phyloP scores from a whole-genome alignment of 495 filamentous ascomycete species.

The Friedmanniomyces simplex region DNA sequence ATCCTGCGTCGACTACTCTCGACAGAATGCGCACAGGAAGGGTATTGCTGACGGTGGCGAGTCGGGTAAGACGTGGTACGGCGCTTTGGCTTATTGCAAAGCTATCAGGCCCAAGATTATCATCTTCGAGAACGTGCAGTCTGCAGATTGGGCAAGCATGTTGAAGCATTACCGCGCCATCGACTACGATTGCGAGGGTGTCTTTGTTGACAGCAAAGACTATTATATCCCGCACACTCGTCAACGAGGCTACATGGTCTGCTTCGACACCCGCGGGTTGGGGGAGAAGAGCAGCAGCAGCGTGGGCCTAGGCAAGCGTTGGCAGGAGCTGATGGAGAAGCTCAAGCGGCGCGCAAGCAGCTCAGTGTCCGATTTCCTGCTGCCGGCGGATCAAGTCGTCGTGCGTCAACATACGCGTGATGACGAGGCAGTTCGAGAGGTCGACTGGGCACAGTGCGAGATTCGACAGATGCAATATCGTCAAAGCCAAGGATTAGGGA shows the following conservation, averaged over 20 bases:
- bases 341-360: conserved; percentile 52
- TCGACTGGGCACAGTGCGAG: conserved; percentile 50
- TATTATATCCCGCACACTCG: conserved; percentile 76
- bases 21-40: conserved; percentile 40
- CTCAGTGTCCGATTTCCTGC: conserved; percentile 52
- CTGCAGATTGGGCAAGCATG: conserved; percentile 54
- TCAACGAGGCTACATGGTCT: conserved; percentile 60
- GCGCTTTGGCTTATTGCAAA: conserved; percentile 48
- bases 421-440: conserved; percentile 24
- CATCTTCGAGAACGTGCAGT: conserved; percentile 63
- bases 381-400: conserved; percentile 43
- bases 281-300: conserved; percentile 10
- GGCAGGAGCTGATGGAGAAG: conserved; percentile 32
- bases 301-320: conserved; percentile 22
- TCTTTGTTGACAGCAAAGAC: conserved; percentile 56
- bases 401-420: conserved; percentile 30
- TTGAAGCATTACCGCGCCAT: conserved; percentile 28
- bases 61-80: conserved; percentile 59
- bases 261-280: conserved; percentile 39
- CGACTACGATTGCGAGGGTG: conserved; percentile 43
- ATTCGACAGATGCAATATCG: conserved; percentile 46
- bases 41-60: conserved; percentile 49
- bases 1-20: conserved; percentile 67
- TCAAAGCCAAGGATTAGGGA: conserved; percentile 36
- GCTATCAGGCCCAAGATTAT: conserved; percentile 49